A percentile compares a stretch with the other conserved stretches of the same genome.
Evolutionary conservation across 345 rosid species (phyloP).

Genomic region (Gossypium anomalum): DNA sequence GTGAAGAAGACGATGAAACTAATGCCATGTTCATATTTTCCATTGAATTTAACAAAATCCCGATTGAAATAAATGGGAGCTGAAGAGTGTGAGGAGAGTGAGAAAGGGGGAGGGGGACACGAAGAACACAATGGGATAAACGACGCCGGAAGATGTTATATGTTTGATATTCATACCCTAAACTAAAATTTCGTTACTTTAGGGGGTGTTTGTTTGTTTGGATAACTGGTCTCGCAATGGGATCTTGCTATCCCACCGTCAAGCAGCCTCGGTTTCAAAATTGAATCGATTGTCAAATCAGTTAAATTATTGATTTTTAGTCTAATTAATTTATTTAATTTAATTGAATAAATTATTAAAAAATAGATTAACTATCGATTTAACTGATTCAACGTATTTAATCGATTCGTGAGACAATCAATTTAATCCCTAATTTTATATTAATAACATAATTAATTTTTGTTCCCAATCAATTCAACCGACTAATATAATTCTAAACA

Average conservation of each 20-base stretch:
- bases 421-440: too few relatives aligned
- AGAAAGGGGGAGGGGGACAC: background rate
- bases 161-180: background rate
- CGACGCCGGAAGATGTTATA: background rate
- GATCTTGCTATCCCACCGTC: background rate
- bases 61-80: background rate
- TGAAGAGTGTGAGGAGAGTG: background rate
- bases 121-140: background rate
- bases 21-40: constrained; percentile 17
- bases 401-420: fast-evolving
- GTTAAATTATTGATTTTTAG: too few relatives aligned
- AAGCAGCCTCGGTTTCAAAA: too few relatives aligned
- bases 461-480: fast-evolving
- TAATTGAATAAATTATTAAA: too few relatives aligned
- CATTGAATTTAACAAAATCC: background rate
- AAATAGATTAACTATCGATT: fast-evolving
- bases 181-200: background rate
- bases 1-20: constrained; percentile 10
- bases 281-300: too few relatives aligned
- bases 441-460: too few relatives aligned
- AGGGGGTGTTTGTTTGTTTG: background rate
- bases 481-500: too few relatives aligned
- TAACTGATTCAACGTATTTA: fast-evolving
- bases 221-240: background rate
- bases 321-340: too few relatives aligned